These are phyloP conservation scores for Hypholoma sublateritium DNA, from an alignment of 768 basidiomycete genomes.

Conservation along the genomic window DNA sequence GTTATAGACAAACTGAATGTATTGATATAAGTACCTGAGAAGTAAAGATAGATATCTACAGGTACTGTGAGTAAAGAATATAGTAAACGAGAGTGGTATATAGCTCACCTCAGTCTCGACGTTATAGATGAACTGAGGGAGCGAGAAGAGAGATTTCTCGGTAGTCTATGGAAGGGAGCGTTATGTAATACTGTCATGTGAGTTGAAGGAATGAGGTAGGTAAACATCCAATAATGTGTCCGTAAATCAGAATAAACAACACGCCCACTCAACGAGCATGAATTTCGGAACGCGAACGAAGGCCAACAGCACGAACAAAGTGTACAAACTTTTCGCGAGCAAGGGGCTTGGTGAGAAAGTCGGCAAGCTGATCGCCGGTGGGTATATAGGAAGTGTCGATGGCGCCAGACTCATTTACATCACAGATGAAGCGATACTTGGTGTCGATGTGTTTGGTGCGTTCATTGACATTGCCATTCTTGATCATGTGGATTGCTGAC, in stretches of 20 bases:
- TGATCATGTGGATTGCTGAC: not conserved
- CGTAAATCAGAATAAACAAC: not conserved
- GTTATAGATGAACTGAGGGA: too few relatives aligned
- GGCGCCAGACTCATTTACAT: not conserved
- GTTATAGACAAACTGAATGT: not conserved
- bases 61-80: too few relatives aligned
- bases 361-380: not conserved
- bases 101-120: too few relatives aligned
- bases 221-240: too few relatives aligned
- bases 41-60: too few relatives aligned
- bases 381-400: not conserved
- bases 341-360: not conserved
- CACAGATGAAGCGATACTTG: not conserved
- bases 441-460: slow-evolving; percentile 2
- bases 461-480: slow-evolving; percentile 1
- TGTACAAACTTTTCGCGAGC: not conserved
- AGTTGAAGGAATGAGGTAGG: too few relatives aligned
- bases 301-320: not conserved
- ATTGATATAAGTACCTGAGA: too few relatives aligned
- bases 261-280: slow-evolving; percentile 14
- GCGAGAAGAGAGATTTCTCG: too few relatives aligned
- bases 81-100: too few relatives aligned
- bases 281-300: not conserved
- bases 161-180: too few relatives aligned
- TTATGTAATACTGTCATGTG: too few relatives aligned